Base-by-base conservation (phyloP, 129 eudicot genomes). In the Ambrosia trifida region DNA sequence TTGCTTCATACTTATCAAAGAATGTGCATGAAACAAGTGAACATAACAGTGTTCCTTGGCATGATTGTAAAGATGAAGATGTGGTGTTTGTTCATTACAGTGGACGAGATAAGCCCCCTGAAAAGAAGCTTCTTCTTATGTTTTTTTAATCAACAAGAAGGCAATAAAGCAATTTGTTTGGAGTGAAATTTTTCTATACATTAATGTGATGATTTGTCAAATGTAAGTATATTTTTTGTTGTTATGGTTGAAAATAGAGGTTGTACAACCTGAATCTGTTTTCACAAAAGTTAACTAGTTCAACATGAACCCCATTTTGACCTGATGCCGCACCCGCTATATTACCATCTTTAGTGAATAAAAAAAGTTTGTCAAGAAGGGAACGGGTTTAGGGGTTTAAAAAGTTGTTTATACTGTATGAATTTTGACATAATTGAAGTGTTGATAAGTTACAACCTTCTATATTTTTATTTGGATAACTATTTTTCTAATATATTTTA, bases 81-180 rank as follows among this genome's bases (percentile, higher is more conserved):
- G 28, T 24, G 28, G 28, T 24, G 28, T 24, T 24, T 24, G 62
- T 24, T 24, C 28, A 24, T 24, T 24, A 84, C 68, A 64, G 16
- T 14, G 64, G 33, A 57, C 85, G 79, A 72, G 72, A 78, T 74
- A 77, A 81, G 54, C 76, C 83, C 4, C 24, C n/a, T 47, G 45
- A 81, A 82, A 84, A 31, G 95, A 83, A 66, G 68, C 67, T 47
- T 19, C 76, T n/a, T 70, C 67, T 38, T 58, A 77, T 0, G 45
- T 53, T 78, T 72, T 72, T 24, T 68, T 45, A 41, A 82, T 58
- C n/a, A 18, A 12, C 41, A 58, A 67, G 79, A 89, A 82, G 99
- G 97, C 85, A 83, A 52, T 41, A 4, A 41, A 36, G 56, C 17
- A 45, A 11, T 17, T 36, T 2, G 60, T 3, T 2, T 1, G 24